A percentile compares a stretch with the other conserved stretches of the same genome.
These are phyloP conservation scores for Thalassia testudinum DNA, from an alignment of 116 monocot species.

Conservation along the genomic window DNA sequence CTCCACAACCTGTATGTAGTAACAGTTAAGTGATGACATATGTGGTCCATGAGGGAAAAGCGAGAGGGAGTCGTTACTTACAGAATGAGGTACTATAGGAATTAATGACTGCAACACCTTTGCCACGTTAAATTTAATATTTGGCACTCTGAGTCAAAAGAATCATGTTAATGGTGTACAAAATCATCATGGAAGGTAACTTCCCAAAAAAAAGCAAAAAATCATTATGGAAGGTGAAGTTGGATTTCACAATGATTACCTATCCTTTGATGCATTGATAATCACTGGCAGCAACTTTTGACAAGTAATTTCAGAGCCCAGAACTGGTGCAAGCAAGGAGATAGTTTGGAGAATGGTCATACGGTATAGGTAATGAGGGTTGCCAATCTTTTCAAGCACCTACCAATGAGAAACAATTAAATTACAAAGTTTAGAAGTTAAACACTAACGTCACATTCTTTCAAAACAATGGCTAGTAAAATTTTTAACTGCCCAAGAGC, in stretches of 20 bases:
- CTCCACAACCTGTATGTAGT: conserved; percentile 16
- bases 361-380: conserved; percentile 65
- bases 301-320: conserved; percentile 67
- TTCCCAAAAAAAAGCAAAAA: neutral
- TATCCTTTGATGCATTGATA: conserved; percentile 54
- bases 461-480: too few relatives aligned
- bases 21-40: too few relatives aligned
- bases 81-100: conserved; percentile 41
- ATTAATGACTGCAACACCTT: conserved; percentile 67
- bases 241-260: conserved; percentile 11
- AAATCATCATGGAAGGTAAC: neutral
- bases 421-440: too few relatives aligned
- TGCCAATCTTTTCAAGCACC: conserved; percentile 60
- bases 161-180: too few relatives aligned
- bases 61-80: conserved; percentile 18
- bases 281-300: conserved; percentile 54
- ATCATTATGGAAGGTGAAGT: neutral
- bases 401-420: conserved; percentile 4
- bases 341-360: conserved; percentile 80
- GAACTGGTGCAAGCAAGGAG: conserved; percentile 61
- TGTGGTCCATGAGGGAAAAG: too few relatives aligned
- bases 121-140: conserved; percentile 84
- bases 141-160: conserved; percentile 51
- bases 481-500: too few relatives aligned
- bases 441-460: too few relatives aligned